Percentiles rank a stretch among this genome's conserved stretches.
phyloP scores from a whole-genome alignment of 2,329 filamentous ascomycete species.

The Beauveria sp. region DNA sequence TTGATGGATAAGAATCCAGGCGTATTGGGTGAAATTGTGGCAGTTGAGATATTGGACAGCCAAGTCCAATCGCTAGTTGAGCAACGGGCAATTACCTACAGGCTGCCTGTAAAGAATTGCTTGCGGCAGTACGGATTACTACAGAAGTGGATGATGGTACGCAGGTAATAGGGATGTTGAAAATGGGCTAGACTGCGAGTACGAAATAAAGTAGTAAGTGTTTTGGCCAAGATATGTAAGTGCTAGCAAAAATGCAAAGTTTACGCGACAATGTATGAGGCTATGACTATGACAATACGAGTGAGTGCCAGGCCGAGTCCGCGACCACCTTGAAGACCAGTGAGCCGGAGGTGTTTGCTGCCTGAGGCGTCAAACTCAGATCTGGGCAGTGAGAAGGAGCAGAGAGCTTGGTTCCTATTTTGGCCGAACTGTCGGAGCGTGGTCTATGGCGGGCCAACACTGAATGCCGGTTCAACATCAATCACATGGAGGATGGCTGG shows the following conservation, averaged over 20 bases:
- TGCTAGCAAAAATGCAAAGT: not conserved
- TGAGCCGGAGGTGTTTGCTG: not conserved
- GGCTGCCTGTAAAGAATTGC: not conserved
- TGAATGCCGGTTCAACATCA: not conserved
- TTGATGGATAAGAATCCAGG: not conserved
- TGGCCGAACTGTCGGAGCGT: not conserved
- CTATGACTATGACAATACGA: too few species aligned
- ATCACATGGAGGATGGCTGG: not conserved
- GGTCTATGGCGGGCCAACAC: not conserved
- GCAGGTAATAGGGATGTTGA: not conserved
- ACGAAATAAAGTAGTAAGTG: not conserved
- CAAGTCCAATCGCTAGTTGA: not conserved
- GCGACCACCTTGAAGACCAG: not conserved
- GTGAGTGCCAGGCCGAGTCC: too few species aligned
- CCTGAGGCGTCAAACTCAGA: not conserved
- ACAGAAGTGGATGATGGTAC: too few species aligned
- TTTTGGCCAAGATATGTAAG: not conserved
- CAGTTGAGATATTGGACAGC: not conserved
- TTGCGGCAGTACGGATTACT: too few species aligned
- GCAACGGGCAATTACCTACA: not conserved
- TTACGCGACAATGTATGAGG: not conserved
- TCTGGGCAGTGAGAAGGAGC: not conserved
- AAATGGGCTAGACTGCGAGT: not conserved
- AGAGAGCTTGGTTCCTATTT: not conserved
- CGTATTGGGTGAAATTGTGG: not conserved